A percentile compares a stretch with the other conserved stretches of the same genome.
Evolutionary conservation across 306 rosid species (phyloP).

Genomic region (Aeschynomene evenia): DNA sequence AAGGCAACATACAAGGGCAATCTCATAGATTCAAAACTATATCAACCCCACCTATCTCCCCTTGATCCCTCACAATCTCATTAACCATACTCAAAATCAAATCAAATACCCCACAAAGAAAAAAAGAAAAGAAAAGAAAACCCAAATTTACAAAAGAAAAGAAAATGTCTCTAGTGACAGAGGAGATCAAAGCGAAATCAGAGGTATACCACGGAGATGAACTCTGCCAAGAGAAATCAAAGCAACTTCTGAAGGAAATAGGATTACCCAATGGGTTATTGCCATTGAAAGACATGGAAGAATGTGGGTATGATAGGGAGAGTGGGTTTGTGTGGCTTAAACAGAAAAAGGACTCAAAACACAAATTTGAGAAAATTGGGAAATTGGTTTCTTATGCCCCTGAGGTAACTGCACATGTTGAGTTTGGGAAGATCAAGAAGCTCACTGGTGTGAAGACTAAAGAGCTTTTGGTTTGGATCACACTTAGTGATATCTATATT

Average conservation of each 20-base stretch:
- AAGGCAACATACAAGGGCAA: constrained; percentile 36
- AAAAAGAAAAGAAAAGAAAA: not conserved
- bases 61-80: not conserved
- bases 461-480: constrained; percentile 80
- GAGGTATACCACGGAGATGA: constrained; percentile 78
- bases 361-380: constrained; percentile 83
- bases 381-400: constrained; percentile 60
- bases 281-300: constrained; percentile 74
- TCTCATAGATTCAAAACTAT: constrained; percentile 28
- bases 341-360: constrained; percentile 65
- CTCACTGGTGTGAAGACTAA: constrained; percentile 90
- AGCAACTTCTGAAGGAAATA: constrained; percentile 55
- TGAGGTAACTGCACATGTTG: constrained; percentile 76
- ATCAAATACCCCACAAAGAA: not conserved
- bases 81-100: not conserved
- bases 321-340: constrained; percentile 92
- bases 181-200: constrained; percentile 60
- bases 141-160: constrained; percentile 6
- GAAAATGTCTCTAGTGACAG: constrained; percentile 61
- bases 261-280: constrained; percentile 75
- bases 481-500: constrained; percentile 59
- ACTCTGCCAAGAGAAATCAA: constrained; percentile 61
- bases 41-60: constrained; percentile 27
- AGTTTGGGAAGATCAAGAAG: constrained; percentile 73
- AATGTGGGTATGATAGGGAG: constrained; percentile 78